phyloP scores from a whole-genome alignment of 331 rosid genomes.

The Pyrus hybrid region DNA sequence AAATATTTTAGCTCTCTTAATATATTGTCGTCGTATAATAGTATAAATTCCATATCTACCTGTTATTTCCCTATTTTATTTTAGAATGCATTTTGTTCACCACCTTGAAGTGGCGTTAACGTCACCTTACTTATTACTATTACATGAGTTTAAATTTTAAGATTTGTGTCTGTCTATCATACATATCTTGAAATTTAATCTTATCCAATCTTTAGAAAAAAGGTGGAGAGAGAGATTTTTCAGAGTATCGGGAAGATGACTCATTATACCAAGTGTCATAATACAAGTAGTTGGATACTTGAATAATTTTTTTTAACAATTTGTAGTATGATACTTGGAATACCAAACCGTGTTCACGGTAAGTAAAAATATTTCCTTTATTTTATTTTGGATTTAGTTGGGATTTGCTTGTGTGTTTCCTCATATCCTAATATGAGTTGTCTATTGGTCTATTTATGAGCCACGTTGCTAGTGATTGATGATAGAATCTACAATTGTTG shows the following conservation, averaged over 20 bases:
- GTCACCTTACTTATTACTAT: no score
- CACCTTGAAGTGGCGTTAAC: no score
- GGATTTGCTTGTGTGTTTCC: conserved; percentile 18
- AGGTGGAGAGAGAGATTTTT: no score
- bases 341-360: no score
- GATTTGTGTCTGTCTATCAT: rapidly evolving
- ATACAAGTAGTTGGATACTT: no score
- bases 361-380: background rate
- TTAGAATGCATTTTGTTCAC: background rate
- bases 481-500: background rate
- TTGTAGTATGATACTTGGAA: no score
- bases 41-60: conserved; percentile 15
- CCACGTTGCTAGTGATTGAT: conserved; percentile 27
- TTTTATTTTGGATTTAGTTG: conserved; percentile 9
- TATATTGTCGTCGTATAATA: conserved; percentile 10
- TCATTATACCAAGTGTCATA: no score
- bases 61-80: conserved; percentile 15
- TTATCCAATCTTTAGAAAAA: no score
- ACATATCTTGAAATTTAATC: no score
- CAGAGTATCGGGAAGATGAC: rapidly evolving
- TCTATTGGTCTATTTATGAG: background rate
- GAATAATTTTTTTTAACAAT: no score
- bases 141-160: no score
- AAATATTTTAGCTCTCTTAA: conserved; percentile 24
- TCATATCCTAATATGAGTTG: conserved; percentile 4